phyloP scores from a whole-genome alignment of 768 basidiomycete species.

The Auriculariales sp. region DNA sequence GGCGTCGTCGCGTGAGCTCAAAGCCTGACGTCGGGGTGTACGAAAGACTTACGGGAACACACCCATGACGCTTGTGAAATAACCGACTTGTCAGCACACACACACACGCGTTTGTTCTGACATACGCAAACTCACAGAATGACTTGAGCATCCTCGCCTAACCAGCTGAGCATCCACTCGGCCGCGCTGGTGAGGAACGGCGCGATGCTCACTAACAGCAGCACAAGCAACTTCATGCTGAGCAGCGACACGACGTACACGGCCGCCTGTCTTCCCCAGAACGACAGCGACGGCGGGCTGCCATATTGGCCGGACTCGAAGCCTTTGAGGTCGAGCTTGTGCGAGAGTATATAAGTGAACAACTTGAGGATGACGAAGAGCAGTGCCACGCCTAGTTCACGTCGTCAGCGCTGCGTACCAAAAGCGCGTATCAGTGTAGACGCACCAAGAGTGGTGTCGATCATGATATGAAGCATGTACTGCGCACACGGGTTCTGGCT shows the following conservation, averaged over 20 bases:
- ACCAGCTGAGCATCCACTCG: slow-evolving; percentile 79
- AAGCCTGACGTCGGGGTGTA: background rate
- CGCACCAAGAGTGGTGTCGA: slow-evolving; percentile 85
- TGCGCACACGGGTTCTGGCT: slow-evolving; percentile 77
- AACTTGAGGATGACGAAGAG: slow-evolving; percentile 61
- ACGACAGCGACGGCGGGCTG: slow-evolving; percentile 55
- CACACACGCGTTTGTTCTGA: slow-evolving; percentile 17
- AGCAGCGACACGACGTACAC: slow-evolving; percentile 72
- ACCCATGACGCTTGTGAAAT: slow-evolving; percentile 59
- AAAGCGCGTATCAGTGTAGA: background rate
- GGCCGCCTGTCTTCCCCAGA: slow-evolving; percentile 64
- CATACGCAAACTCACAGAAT: slow-evolving; percentile 47
- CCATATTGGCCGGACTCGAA: slow-evolving; percentile 85
- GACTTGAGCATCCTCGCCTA: slow-evolving; percentile 54
- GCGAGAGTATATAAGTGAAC: slow-evolving; percentile 48
- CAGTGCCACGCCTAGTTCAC: slow-evolving; percentile 63
- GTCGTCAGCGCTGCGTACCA: background rate
- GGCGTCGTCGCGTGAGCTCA: background rate
- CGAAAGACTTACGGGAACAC: slow-evolving; percentile 55
- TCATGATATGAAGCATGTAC: slow-evolving; percentile 84
- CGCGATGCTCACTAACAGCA: slow-evolving; percentile 55
- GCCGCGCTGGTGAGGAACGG: slow-evolving; percentile 60
- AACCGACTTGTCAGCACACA: too few species aligned
- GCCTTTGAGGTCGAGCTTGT: slow-evolving; percentile 52
- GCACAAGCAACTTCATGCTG: slow-evolving; percentile 85